Conservation (phyloP, 805 yeast species). For the Lachancea fermentati region DNA sequence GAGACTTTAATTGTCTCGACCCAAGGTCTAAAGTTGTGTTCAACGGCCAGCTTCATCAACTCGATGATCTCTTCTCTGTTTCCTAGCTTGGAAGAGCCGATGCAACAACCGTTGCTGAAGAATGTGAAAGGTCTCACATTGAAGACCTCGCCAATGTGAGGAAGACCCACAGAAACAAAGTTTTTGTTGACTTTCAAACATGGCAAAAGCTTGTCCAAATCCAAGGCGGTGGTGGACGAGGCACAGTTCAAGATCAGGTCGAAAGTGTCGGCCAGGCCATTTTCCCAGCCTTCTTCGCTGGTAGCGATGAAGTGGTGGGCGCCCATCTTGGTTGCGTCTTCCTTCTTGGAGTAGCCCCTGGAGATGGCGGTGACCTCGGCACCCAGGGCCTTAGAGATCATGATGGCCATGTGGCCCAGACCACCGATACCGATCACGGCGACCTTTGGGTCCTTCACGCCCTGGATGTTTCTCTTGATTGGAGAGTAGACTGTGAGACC, state of each 20-base stretch:
- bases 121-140: slow-evolving; percentile 45
- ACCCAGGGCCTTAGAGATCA: slow-evolving; percentile 46
- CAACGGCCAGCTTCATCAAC: slow-evolving; percentile 59
- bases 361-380: slow-evolving; percentile 47
- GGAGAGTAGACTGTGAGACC: slow-evolving; percentile 73
- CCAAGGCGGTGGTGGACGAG: slow-evolving; percentile 43
- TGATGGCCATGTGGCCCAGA: slow-evolving; percentile 42
- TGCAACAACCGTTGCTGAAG: slow-evolving; percentile 42
- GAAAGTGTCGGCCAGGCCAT: slow-evolving; percentile 28
- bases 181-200: slow-evolving; percentile 53
- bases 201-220: slow-evolving; percentile 42
- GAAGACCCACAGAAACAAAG: slow-evolving; percentile 64
- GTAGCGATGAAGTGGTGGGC: slow-evolving; percentile 46
- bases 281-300: slow-evolving; percentile 38
- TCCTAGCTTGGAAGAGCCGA: slow-evolving; percentile 58
- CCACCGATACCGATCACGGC: slow-evolving; percentile 45
- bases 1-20: slow-evolving; percentile 52
- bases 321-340: slow-evolving; percentile 39
- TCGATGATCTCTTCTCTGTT: slow-evolving; percentile 59
- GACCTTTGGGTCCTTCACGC: slow-evolving; percentile 34
- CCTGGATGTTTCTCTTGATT: slow-evolving; percentile 38
- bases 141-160: slow-evolving; percentile 40
- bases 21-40: slow-evolving; percentile 56
- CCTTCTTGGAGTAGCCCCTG: slow-evolving; percentile 38
- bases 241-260: slow-evolving; percentile 44